Conservation (phyloP, 108 stramenopile species). For the Thalassiosira profunda region DNA sequence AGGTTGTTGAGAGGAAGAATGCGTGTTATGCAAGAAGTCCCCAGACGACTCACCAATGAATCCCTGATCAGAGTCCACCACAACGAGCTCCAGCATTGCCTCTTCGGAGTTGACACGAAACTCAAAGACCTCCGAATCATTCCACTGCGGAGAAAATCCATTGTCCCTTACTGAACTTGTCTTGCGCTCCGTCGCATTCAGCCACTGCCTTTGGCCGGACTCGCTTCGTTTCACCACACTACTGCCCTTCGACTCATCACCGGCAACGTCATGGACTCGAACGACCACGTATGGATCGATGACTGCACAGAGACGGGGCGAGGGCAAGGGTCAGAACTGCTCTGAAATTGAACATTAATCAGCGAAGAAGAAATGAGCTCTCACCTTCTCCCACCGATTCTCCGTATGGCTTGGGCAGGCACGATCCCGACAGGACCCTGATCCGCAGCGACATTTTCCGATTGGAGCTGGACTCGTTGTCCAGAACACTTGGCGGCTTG, state of each 20-base stretch:
- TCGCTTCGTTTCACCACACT: not conserved
- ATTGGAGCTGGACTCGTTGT: not conserved
- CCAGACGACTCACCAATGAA: conserved; percentile 30
- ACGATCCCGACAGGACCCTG: conserved; percentile 63
- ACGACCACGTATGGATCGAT: conserved; percentile 84
- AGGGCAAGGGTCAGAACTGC: not conserved
- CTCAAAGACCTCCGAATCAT: conserved; percentile 48
- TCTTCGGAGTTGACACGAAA: conserved; percentile 58
- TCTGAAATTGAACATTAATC: not conserved
- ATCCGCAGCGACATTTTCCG: conserved; percentile 48
- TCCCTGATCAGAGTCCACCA: conserved; percentile 31
- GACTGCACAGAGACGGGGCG: not conserved
- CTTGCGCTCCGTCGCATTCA: conserved; percentile 21
- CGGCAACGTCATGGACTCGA: conserved; percentile 65
- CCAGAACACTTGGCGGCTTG: conserved; percentile 68
- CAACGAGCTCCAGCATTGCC: conserved; percentile 68
- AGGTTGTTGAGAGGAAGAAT: too few relatives aligned
- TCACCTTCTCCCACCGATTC: conserved; percentile 62
- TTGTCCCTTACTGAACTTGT: conserved; percentile 65
- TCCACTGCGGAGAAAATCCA: conserved; percentile 80
- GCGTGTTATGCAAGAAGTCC: not conserved
- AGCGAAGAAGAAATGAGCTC: not conserved
- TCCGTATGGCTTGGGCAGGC: conserved; percentile 85
- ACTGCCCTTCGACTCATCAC: conserved; percentile 22
- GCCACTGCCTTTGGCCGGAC: not conserved